phyloP scores from a whole-genome alignment of 2,329 filamentous ascomycete species.

The Trichoderma sp. region DNA sequence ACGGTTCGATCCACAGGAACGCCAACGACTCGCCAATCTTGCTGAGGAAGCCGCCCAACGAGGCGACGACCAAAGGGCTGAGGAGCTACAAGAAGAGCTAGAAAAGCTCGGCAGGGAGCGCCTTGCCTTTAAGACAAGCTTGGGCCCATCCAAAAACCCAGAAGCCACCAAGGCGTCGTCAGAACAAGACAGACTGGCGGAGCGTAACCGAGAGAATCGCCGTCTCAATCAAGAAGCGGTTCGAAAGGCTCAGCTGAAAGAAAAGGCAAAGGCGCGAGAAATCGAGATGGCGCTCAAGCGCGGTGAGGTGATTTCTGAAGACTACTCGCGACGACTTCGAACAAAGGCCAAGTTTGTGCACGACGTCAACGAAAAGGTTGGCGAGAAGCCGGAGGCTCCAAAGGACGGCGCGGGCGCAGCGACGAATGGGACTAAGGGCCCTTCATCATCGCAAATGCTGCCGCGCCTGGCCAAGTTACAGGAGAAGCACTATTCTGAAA shows the following conservation, averaged over 20 bases:
- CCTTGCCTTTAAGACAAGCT: constrained; percentile 68
- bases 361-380: constrained; percentile 52
- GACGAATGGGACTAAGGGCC: constrained; percentile 50
- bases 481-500: constrained; percentile 53
- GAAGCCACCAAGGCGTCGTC: constrained; percentile 47
- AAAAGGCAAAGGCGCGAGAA: constrained; percentile 63
- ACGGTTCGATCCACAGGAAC: constrained; percentile 65
- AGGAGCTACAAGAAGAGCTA: constrained; percentile 58
- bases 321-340: constrained; percentile 60
- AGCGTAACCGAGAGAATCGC: constrained; percentile 82
- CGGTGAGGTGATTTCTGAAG: constrained; percentile 60
- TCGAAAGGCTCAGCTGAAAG: constrained; percentile 84
- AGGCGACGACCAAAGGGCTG: constrained; percentile 59
- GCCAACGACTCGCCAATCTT: constrained; percentile 62
- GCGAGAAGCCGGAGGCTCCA: constrained; percentile 49
- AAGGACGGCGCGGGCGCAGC: constrained; percentile 53
- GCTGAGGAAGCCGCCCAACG: constrained; percentile 64
- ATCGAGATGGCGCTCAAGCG: constrained; percentile 60
- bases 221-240: constrained; percentile 83
- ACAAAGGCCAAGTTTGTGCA: constrained; percentile 68
- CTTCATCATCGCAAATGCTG: constrained; percentile 44
- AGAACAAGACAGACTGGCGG: constrained; percentile 79
- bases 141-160: constrained; percentile 54
- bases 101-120: constrained; percentile 66
- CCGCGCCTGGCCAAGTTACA: constrained; percentile 55